These are phyloP conservation scores for Vigna angularis DNA, from an alignment of 306 rosid genomes.

Conservation along the genomic window DNA sequence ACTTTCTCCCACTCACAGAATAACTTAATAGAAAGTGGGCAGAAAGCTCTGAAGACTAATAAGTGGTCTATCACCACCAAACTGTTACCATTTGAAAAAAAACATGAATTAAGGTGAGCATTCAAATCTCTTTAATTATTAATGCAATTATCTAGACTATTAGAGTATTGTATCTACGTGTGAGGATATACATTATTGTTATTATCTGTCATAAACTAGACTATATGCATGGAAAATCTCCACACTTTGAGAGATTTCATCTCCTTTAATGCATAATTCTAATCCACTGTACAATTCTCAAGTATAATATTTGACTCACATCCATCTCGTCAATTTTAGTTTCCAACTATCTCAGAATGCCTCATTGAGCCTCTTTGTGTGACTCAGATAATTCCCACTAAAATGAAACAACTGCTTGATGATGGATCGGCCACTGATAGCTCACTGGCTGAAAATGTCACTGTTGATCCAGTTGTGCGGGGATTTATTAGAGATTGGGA, in stretches of 20 bases:
- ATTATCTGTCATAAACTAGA: not conserved
- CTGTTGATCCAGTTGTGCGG: slow-evolving; percentile 79
- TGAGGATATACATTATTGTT: too few species aligned
- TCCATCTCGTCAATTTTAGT: not conserved
- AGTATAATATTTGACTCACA: not conserved
- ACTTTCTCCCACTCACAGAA: too few species aligned
- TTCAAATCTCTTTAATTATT: too few species aligned
- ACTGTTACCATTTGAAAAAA: too few species aligned
- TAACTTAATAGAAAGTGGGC: too few species aligned
- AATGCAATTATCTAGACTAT: too few species aligned
- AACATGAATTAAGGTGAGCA: too few species aligned
- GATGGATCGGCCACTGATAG: slow-evolving; percentile 61
- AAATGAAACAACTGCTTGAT: slow-evolving; percentile 76
- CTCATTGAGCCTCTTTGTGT: not conserved
- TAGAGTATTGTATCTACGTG: too few species aligned
- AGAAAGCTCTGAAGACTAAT: too few species aligned
- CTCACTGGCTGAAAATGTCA: slow-evolving; percentile 57
- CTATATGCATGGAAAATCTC: not conserved
- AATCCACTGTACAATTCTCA: not conserved
- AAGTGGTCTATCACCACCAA: too few species aligned
- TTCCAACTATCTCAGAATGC: slow-evolving; percentile 8
- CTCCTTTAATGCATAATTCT: slow-evolving; percentile 6
- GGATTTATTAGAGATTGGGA: slow-evolving; percentile 90
- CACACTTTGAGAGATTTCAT: not conserved
- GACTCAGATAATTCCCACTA: slow-evolving; percentile 84